Base-by-base conservation (phyloP, 805 yeast species). In the Lipomyces spencermartinsiae region DNA sequence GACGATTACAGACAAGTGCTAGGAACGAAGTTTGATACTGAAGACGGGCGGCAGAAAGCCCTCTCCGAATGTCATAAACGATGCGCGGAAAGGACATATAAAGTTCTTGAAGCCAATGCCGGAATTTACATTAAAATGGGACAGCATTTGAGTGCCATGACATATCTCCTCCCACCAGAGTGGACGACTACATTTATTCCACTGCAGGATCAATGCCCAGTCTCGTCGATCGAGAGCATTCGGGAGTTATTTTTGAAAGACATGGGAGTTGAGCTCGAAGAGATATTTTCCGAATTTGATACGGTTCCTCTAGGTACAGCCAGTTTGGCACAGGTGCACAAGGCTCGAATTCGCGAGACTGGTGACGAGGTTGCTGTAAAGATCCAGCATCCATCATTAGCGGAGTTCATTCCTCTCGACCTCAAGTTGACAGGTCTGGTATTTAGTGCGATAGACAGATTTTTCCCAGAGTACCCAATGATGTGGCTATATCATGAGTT, bases 151-250 rank as follows among this genome's bases (percentile, higher is more conserved):
- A 86, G 93, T 54, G 98, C 98, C 0, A 84, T 95, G 85, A 91
- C 97, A 0, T 95, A 95, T 78, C 80, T 95, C 39, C 81, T 95
- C 61, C 99, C 99, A 0, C 82, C 81, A 4, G 97, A 95, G 79
- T 95, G 99, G 99, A 94, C 98, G 0, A 87, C 87, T 16, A 89
- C 98, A 0, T 95, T 95, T 97, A 83, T 89, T 43, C 97, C 97
- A 1, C 80, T 95, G 62, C 98, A 94, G 76, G 97, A 93, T 74
- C 85, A 86, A 75, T 94, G 98, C 77, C 98, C 99, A 0, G 82
- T 84, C 72, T 89, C 97, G 0, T 85, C 93, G 0, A 73, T 87
- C 37, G 91, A 86, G 59, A 92, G 90, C 54, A 87, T 95, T 25
- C 81, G 83, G 55, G 80, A 81, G 16, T 85, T 95, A 90, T 87